These are phyloP conservation scores for Didymella exigua DNA, from an alignment of 2,329 filamentous ascomycete species.

Conservation along the genomic window DNA sequence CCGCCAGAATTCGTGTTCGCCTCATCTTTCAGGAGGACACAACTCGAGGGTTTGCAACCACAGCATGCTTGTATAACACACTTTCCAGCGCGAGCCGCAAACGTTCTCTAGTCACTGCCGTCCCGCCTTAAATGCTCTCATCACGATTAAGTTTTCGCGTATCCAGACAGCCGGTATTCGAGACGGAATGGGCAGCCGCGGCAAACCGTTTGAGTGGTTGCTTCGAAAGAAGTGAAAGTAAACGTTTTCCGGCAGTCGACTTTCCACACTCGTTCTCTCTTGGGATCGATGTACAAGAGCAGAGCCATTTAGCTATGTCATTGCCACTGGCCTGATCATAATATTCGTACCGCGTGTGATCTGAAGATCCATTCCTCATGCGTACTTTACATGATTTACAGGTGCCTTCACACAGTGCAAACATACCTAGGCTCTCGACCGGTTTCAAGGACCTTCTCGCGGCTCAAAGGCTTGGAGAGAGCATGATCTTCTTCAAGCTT, in stretches of 20 bases:
- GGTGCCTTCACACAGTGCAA: neutral
- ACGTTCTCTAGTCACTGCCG: neutral
- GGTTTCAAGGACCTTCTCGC: neutral
- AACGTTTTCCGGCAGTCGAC: neutral
- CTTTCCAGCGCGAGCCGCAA: neutral
- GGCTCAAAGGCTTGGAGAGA: neutral
- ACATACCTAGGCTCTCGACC: neutral
- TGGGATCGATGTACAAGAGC: neutral
- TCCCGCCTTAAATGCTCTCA: neutral
- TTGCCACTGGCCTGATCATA: neutral
- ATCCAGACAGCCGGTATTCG: constrained; percentile 18
- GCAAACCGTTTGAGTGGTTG: constrained; percentile 11
- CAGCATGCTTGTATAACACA: neutral
- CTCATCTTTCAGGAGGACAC: constrained; percentile 3
- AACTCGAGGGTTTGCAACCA: neutral
- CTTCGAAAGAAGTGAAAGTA: neutral
- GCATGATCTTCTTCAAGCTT: neutral
- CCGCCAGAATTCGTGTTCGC: constrained; percentile 9
- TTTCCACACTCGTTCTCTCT: neutral
- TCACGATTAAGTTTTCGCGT: constrained; percentile 22
- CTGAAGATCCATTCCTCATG: neutral
- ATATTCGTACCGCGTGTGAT: neutral
- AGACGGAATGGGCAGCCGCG: constrained; percentile 12
- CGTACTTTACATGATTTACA: neutral
- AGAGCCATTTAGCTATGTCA: neutral